These are phyloP conservation scores for Fusarium palustre DNA, from an alignment of 2,329 filamentous ascomycete genomes.

Conservation along the genomic window DNA sequence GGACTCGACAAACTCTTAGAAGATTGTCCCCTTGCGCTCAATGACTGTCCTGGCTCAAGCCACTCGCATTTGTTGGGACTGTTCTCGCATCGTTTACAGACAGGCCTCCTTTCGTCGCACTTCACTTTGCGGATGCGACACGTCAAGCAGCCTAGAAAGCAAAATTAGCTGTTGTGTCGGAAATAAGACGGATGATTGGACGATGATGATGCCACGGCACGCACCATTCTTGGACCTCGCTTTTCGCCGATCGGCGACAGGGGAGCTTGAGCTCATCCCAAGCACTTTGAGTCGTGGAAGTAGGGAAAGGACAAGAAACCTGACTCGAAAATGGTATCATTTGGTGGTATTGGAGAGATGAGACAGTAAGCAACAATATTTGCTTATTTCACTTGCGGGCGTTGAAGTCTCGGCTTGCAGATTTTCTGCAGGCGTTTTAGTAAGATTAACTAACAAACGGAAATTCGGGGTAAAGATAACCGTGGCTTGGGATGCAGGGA, in stretches of 20 bases:
- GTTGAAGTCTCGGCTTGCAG: neutral
- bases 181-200: neutral
- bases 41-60: constrained; percentile 28
- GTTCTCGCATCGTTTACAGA: constrained; percentile 36
- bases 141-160: constrained; percentile 30
- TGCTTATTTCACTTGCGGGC: neutral
- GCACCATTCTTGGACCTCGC: constrained; percentile 41
- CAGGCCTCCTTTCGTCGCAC: constrained; percentile 36
- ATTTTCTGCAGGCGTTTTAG: neutral
- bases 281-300: constrained; percentile 3
- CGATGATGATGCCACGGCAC: neutral
- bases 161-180: neutral
- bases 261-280: constrained; percentile 14
- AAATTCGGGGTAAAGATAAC: neutral
- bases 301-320: neutral
- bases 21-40: constrained; percentile 15
- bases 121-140: constrained; percentile 44
- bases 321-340: constrained; percentile 7
- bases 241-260: constrained; percentile 27
- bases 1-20: neutral
- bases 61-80: constrained; percentile 39
- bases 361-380: neutral
- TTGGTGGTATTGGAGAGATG: neutral
- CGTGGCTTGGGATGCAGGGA: neutral
- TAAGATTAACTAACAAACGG: neutral